A percentile compares a stretch with the other conserved stretches of the same genome.
These are phyloP conservation scores for Fraxinus paxiana DNA, from an alignment of 305 asterid species.

Conservation along the genomic window DNA sequence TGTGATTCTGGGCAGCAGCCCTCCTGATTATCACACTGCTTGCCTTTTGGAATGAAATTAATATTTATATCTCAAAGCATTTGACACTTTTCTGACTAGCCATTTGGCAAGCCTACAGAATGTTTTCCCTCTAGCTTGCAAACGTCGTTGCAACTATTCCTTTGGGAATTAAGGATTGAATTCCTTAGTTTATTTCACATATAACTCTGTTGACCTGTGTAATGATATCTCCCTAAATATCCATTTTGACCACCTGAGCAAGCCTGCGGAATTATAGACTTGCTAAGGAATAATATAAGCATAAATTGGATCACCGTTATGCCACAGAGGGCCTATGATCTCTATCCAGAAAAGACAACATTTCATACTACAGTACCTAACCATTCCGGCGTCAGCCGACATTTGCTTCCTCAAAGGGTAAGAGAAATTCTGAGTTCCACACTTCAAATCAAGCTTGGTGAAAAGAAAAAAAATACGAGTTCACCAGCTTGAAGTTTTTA, in stretches of 20 bases:
- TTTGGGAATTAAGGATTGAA: background rate
- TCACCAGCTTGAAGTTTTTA: constrained; percentile 51
- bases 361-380: background rate
- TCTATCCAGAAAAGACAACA: background rate
- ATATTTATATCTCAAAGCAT: background rate
- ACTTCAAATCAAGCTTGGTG: constrained; percentile 43
- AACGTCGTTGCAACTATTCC: background rate
- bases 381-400: background rate
- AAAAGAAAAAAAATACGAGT: constrained; percentile 31
- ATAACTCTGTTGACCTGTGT: background rate
- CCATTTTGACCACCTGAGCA: background rate
- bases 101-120: background rate
- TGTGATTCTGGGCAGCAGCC: background rate
- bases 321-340: background rate
- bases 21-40: background rate
- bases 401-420: background rate
- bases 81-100: background rate
- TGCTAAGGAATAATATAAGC: background rate
- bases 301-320: background rate
- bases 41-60: background rate
- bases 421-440: constrained; percentile 49
- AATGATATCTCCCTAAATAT: background rate
- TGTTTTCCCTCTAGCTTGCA: background rate
- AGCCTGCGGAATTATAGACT: background rate
- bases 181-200: background rate